These are phyloP conservation scores for Aspergillus sp. DNA, from an alignment of 2,329 filamentous ascomycete genomes.

Conservation along the genomic window DNA sequence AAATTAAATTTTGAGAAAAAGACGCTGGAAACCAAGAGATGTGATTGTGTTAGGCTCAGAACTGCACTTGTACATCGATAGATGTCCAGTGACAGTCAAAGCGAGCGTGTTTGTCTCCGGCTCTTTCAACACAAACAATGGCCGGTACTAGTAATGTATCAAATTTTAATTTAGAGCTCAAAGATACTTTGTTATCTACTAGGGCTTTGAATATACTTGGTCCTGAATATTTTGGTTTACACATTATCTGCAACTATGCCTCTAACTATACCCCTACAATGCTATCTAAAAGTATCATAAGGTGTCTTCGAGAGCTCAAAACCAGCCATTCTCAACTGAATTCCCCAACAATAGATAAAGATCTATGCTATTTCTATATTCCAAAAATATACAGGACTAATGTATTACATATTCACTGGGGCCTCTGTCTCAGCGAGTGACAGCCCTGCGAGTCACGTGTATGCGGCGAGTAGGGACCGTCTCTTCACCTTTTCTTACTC, in stretches of 20 bases:
- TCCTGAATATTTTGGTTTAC: not conserved
- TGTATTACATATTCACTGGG: not conserved
- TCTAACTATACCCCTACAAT: not conserved
- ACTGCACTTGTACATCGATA: not conserved
- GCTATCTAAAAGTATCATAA: not conserved
- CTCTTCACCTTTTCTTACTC: not conserved
- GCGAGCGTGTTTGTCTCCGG: not conserved
- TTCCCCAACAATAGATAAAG: not conserved
- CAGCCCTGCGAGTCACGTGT: not conserved
- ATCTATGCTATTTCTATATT: not conserved
- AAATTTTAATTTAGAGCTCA: not conserved
- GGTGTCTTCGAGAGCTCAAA: not conserved
- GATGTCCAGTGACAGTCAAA: not conserved
- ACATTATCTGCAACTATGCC: not conserved
- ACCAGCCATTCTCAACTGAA: not conserved
- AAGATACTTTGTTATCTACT: not conserved
- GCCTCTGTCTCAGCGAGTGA: not conserved
- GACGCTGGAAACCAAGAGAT: not conserved
- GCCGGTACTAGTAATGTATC: not conserved
- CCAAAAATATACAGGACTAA: not conserved
- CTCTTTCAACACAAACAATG: not conserved
- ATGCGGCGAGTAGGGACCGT: not conserved
- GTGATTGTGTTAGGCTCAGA: not conserved
- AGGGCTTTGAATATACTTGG: not conserved
- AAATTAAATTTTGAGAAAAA: not conserved